A percentile compares a stretch with the other conserved stretches of the same genome.
Conservation (phyloP, 441 rosid species). For the Bocquillonia castaneifolia region DNA sequence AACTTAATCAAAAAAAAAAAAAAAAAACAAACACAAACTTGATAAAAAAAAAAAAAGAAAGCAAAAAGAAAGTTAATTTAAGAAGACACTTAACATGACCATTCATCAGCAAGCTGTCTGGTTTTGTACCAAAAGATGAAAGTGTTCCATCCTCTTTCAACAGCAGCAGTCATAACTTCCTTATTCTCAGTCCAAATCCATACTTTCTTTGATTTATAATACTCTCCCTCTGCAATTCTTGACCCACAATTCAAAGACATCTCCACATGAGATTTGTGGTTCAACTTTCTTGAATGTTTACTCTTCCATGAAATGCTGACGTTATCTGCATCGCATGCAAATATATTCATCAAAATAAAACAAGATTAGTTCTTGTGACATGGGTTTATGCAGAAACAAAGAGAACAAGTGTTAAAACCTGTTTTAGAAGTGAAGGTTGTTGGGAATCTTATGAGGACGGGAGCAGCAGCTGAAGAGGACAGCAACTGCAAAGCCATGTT, state of each 20-base stretch:
- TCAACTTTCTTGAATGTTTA: constrained; percentile 10
- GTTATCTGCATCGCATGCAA: constrained; percentile 32
- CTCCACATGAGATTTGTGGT: constrained; percentile 10
- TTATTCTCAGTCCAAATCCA: constrained; percentile 80
- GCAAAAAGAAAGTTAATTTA: neutral
- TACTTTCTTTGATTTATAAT: constrained; percentile 49
- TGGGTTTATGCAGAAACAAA: neutral
- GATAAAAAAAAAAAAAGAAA: neutral
- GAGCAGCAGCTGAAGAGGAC: constrained; percentile 14
- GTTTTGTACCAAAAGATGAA: constrained; percentile 46
- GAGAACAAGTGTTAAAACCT: constrained; percentile 23
- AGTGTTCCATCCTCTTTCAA: constrained; percentile 88
- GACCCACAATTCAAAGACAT: constrained; percentile 26
- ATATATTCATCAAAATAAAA: neutral
- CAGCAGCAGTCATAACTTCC: constrained; percentile 72
- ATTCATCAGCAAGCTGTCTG: constrained; percentile 48
- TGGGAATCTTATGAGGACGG: constrained; percentile 10
- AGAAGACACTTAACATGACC: constrained; percentile 55
- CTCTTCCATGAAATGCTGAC: constrained; percentile 16
- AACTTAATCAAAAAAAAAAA: too few species aligned
- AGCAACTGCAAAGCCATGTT: constrained; percentile 17
- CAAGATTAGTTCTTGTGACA: neutral
- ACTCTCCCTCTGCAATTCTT: constrained; percentile 17
- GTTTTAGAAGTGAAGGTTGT: constrained; percentile 15
- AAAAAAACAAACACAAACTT: neutral